A percentile compares a stretch with the other conserved stretches of the same genome.
Evolutionary conservation across 2,329 filamentous ascomycete genomes (phyloP).

Genomic region (Botrytis tulipae): DNA sequence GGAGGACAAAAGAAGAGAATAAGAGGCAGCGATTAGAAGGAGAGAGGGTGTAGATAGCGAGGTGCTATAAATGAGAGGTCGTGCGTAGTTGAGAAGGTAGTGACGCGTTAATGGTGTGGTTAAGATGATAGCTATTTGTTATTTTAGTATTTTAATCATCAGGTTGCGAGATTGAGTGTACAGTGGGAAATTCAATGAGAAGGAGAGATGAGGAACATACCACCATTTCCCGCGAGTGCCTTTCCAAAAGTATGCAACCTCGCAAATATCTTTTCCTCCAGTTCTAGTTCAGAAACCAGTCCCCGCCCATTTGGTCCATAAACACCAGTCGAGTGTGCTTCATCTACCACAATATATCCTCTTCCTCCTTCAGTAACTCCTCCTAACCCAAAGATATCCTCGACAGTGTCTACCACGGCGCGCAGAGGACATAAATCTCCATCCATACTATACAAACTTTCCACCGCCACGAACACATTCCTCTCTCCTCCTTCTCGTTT

Average conservation of each 20-base stretch:
- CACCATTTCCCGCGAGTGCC: constrained; percentile 45
- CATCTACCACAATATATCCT: constrained; percentile 54
- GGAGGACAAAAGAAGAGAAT: constrained; percentile 52
- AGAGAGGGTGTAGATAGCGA: constrained; percentile 44
- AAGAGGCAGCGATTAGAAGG: constrained; percentile 41
- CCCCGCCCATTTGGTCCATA: constrained; percentile 50
- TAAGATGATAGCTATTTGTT: constrained; percentile 40
- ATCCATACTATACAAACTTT: constrained; percentile 50
- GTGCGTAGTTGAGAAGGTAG: constrained; percentile 35
- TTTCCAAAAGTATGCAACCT: constrained; percentile 54
- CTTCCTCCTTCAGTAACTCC: constrained; percentile 35
- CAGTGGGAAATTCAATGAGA: background rate
- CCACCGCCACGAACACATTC: constrained; percentile 44
- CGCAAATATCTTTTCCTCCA: constrained; percentile 51
- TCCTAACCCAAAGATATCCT: constrained; percentile 36
- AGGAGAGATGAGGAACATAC: constrained; percentile 33
- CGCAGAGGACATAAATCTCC: constrained; percentile 45
- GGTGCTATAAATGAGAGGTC: constrained; percentile 45
- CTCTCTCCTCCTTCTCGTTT: constrained; percentile 30
- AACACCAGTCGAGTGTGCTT: constrained; percentile 53
- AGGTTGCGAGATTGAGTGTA: background rate
- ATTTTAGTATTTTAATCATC: constrained; percentile 28
- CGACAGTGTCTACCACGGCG: constrained; percentile 41
- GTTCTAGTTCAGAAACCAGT: constrained; percentile 48
- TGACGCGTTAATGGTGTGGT: constrained; percentile 27